A percentile compares a stretch with the other conserved stretches of the same genome.
phyloP scores from a whole-genome alignment of 805 yeast species.

The Saturnispora ahearnii region DNA sequence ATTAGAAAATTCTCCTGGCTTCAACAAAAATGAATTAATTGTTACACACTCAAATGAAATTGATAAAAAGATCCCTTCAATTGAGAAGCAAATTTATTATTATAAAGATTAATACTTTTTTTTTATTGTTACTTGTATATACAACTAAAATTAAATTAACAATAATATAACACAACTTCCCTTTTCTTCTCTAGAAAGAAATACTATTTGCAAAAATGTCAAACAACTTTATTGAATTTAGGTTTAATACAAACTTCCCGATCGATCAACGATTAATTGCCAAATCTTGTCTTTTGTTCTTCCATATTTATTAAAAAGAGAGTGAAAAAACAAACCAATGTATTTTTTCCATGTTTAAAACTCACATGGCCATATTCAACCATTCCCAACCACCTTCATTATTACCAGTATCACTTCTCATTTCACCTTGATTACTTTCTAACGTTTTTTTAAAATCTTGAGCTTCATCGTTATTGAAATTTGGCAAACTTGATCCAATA shows the following conservation, averaged over 20 bases:
- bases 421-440: background rate
- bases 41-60: no score
- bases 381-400: slow-evolving; percentile 7
- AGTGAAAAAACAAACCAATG: background rate
- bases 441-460: no score
- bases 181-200: background rate
- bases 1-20: slow-evolving; percentile 21
- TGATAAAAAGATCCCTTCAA: slow-evolving; percentile 15
- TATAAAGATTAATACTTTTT: slow-evolving; percentile 1
- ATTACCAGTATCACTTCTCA: background rate
- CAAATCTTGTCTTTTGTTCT: background rate
- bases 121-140: background rate
- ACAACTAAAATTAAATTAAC: background rate
- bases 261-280: slow-evolving; percentile 5
- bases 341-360: background rate
- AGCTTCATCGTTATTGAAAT: background rate
- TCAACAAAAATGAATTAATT: background rate
- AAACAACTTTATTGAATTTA: background rate
- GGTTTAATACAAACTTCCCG: background rate
- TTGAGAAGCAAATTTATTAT: slow-evolving; percentile 12
- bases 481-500: slow-evolving; percentile 1
- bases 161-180: background rate
- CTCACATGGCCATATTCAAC: slow-evolving; percentile 6
- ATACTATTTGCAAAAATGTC: background rate
- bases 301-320: background rate